Percentiles rank a stretch among this genome's conserved stretches.
phyloP scores from a whole-genome alignment of 495 filamentous ascomycete species.

The Astrocystis sublimbata region DNA sequence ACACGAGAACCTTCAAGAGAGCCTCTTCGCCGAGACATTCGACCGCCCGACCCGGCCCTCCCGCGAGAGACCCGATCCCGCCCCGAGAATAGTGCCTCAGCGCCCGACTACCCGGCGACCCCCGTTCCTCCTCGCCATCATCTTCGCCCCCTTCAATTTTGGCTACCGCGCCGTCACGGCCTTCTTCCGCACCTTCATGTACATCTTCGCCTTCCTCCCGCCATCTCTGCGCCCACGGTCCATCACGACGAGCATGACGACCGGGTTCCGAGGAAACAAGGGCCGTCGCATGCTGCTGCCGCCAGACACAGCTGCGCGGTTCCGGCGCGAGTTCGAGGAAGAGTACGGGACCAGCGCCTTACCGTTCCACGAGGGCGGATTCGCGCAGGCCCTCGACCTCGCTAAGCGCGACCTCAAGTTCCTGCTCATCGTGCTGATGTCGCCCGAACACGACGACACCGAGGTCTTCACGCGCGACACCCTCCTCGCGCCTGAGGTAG shows the following conservation, averaged over 20 bases:
- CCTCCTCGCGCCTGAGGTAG: conserved; percentile 71
- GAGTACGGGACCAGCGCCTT: conserved; percentile 74
- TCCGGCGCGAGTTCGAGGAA: conserved; percentile 91
- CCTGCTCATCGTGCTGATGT: conserved; percentile 78
- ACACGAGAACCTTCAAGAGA: conserved; percentile 72
- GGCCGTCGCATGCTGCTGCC: conserved; percentile 75
- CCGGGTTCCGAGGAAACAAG: conserved; percentile 61
- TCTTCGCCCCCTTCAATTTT: conserved; percentile 81
- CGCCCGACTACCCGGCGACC: conserved; percentile 64
- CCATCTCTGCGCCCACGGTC: conserved; percentile 60
- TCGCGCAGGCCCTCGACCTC: conserved; percentile 83
- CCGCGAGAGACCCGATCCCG: conserved; percentile 53
- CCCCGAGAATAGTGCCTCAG: conserved; percentile 80
- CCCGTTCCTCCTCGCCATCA: conserved; percentile 69
- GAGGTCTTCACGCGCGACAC: conserved; percentile 80
- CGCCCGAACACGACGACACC: conserved; percentile 92
- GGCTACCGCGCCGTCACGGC: conserved; percentile 67
- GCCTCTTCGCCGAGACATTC: conserved; percentile 38
- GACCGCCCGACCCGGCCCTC: conserved; percentile 34
- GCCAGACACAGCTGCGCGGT: conserved; percentile 82
- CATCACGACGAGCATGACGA: conserved; percentile 54
- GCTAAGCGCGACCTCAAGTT: conserved; percentile 92
- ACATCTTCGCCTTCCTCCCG: conserved; percentile 62
- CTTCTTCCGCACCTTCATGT: conserved; percentile 72
- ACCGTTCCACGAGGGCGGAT: conserved; percentile 79